Evolutionary conservation across 495 filamentous ascomycete genomes (phyloP), one percentile per base, ranked within the genome.

Genomic region (Aspergillus incahuasiensis): DNA sequence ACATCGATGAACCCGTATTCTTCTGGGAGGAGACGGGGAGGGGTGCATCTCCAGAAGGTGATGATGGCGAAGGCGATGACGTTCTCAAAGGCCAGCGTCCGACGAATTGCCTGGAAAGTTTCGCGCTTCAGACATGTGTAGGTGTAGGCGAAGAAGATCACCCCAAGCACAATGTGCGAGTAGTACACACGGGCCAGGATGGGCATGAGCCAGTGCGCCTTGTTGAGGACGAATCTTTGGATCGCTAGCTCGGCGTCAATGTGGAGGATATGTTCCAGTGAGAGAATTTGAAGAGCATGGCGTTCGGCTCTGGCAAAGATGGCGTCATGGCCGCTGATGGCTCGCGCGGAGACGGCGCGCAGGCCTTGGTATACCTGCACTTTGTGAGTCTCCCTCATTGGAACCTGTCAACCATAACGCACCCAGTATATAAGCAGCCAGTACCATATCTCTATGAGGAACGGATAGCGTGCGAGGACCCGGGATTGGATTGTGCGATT

Each of bases 351-450:
- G 47, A 87, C 67, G 20, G 82, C 81, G 39, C 85, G 81, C 20
- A 75, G 57, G 41, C 75, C 73, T 72, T 87, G 84, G 64, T 88
- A 82, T 58, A 80, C 76, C 72, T 76, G 38, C 15, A 28, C 9
- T 19, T 52, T n/a, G 16, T 11, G 39, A 13, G 12, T 6, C 41
- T 28, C 15, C 5, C 5, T 11, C 12, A n/a, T 20, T 3, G 18
- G 13, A 13, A 16, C 51, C 12, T 25, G 13, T 18, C 19, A 20
- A 30, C 38, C 9, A 59, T 66, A 48, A 34, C 46, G 6, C 51
- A 80, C 77, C 74, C 74, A 79, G 62, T 85, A 86, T 21, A 79
- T 86, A 70, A 59, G 81, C 69, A 55, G 84, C 88, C 52, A 96
- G 77, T 59, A 96, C 68, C 62, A 84, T 80, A 72, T 89, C 82